Evolutionary conservation across 495 filamentous ascomycete genomes (phyloP).

Genomic region (Penicillium lividum): DNA sequence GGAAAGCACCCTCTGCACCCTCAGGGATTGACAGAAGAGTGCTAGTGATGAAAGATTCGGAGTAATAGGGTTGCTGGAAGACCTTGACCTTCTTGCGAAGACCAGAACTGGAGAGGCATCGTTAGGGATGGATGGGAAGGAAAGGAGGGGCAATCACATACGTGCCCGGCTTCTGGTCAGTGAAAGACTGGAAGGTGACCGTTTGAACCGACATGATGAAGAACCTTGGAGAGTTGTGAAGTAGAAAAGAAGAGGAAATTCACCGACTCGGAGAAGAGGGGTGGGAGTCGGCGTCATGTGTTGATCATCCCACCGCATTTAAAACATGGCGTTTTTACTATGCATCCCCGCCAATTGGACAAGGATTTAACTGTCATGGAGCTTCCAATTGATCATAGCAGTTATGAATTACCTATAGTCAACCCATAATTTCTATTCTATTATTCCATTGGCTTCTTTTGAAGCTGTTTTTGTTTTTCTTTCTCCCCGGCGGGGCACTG

Average conservation of each 20-base stretch:
- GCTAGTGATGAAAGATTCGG: constrained; percentile 90
- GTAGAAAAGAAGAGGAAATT: constrained; percentile 20
- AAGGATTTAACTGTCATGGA: neutral
- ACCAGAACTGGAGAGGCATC: constrained; percentile 67
- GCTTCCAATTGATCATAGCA: neutral
- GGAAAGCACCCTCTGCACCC: constrained; percentile 79
- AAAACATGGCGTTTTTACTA: constrained; percentile 1
- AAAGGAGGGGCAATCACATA: constrained; percentile 53
- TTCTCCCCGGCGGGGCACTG: constrained; percentile 4
- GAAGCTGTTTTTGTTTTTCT: neutral
- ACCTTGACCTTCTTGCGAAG: constrained; percentile 98
- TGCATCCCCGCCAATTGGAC: constrained; percentile 1
- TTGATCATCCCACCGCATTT: constrained; percentile 28
- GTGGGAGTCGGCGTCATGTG: constrained; percentile 31
- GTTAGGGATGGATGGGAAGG: constrained; percentile 22
- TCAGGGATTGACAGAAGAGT: constrained; percentile 96
- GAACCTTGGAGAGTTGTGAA: constrained; percentile 7
- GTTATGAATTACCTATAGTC: neutral
- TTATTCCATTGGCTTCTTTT: neutral
- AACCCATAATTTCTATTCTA: neutral
- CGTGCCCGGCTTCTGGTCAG: constrained; percentile 99
- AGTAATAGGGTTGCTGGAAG: constrained; percentile 94
- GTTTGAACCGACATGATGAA: constrained; percentile 69
- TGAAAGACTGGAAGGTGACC: constrained; percentile 75
- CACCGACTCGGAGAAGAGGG: constrained; percentile 28